These are phyloP conservation scores for Amanita exitialis DNA, from an alignment of 768 basidiomycete genomes.

Conservation along the genomic window DNA sequence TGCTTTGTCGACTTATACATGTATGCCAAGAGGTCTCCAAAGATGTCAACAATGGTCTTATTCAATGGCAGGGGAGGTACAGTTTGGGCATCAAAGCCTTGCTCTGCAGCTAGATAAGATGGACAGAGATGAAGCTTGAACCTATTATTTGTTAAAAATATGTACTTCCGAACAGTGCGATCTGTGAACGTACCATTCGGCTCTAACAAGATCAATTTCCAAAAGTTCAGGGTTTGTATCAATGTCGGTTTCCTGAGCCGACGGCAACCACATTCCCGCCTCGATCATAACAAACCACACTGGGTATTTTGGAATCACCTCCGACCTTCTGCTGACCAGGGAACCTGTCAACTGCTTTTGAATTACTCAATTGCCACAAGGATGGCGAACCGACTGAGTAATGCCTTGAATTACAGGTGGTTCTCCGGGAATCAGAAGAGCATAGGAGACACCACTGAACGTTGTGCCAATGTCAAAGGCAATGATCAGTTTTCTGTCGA, in stretches of 20 bases:
- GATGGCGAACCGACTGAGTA: slow-evolving; percentile 17
- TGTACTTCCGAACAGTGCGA: no score
- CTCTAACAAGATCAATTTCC: background rate
- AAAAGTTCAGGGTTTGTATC: background rate
- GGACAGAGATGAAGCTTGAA: slow-evolving; percentile 3
- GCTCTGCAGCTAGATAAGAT: background rate
- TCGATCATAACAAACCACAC: slow-evolving; percentile 3
- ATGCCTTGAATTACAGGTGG: slow-evolving; percentile 23
- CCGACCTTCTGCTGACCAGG: background rate
- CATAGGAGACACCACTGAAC: slow-evolving; percentile 27
- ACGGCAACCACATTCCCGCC: slow-evolving; percentile 2
- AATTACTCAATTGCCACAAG: background rate
- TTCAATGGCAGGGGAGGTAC: slow-evolving; percentile 29
- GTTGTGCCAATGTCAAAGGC: slow-evolving; percentile 46
- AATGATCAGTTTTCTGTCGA: slow-evolving; percentile 15
- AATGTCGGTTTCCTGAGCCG: background rate
- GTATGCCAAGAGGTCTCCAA: slow-evolving; percentile 38
- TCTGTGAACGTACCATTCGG: background rate
- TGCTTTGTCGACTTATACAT: slow-evolving; percentile 25
- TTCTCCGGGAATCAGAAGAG: slow-evolving; percentile 22
- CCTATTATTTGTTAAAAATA: background rate
- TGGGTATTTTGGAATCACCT: slow-evolving; percentile 4
- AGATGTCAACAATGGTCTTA: slow-evolving; percentile 31
- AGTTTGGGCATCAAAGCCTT: background rate
- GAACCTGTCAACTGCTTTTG: background rate